Base-by-base conservation (phyloP, 306 rosid species). In the Lathyrus sativus region DNA sequence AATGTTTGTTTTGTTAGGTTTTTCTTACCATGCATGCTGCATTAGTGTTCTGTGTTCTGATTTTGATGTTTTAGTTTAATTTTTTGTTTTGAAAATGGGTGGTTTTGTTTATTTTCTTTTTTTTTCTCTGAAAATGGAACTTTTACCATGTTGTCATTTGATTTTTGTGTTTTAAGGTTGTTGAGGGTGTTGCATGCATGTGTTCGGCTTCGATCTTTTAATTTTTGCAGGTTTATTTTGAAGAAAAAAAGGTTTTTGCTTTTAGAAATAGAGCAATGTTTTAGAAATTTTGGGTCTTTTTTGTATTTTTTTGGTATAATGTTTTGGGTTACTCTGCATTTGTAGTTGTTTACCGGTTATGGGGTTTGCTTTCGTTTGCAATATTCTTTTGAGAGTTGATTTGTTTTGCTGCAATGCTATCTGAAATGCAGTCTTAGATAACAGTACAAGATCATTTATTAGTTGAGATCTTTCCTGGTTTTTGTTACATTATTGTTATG, bases 401-500 rank as follows among this genome's bases (percentile, higher is more conserved):
- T 64, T 22, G 1, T 49, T 19, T 41, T 65, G 7, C 6, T 22
- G 44, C 7, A 13, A 29, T 48, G 64, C 3, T 38, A 17, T 17
- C 59, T 4, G 9, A 15, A 11, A 46, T 38, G 46, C 4, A 11
- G 39, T 11, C 9, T 3, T 38, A 37, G 19, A 6, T 45, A 11
- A 38, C 14, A 8, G 38, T 49, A 65, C 55, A 50, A 39, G 37
- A 13, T 5, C 15, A 6, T 58, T 49, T 29, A 51, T 28, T 5
- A 3, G 10, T 42, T 62, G 50, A 18, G 5, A 31, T 62, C 18
- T 48, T 51, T 72, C 35, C 35, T 17, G n/a, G 11, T 62, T 44
- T 67, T 41, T 22, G 22, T 78, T 72, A 53, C 18, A 33, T 19
- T 64, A 29, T 11, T 58, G 28, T 59, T 60, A 29, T 73, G 61